Base-by-base conservation (phyloP, 78 protist genomes). In the Dictyostelium capitatum region DNA sequence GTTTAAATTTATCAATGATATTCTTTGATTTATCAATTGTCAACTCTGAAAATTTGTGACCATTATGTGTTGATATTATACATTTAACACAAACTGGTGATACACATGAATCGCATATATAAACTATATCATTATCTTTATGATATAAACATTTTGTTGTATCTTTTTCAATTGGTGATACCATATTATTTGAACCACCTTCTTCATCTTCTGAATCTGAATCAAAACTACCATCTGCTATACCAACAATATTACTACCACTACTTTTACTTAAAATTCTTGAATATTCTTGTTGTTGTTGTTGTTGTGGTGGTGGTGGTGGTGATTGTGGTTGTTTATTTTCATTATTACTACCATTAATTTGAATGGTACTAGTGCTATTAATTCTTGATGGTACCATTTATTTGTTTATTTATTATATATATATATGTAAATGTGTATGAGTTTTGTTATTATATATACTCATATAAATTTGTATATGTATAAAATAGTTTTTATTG, bases 381-480 rank as follows among this genome's bases (percentile, higher is more conserved):
- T 20, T 56, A 23, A 57, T 57, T 57, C 67, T 57, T 57, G 67
- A 57, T 20, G 67, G 67, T 23, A 57, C 67, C 67, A 57, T 57
- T 57, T 57, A 20, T 56, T 17, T 56, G 2, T 19, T 53, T 56
- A 4, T 56, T 56, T 56, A 56, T 20, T 56, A 37, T 37, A n/a
- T 37, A 37, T 37, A 2, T 37, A 37, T 37, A 37, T 37, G 43
- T 37, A 37, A 37, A 37, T 37, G 43, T 37, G 43, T 37, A 2
- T 3, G 43, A 37, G 43, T 37, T 3, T 37, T 1, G 2, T 37
- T 37, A 37, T n/a, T n/a, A 37, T 2, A 37, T 37, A 37, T 37
- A 37, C 43, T 37, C 43, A 37, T 37, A 37, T 37, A 37, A 37
- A 37, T 37, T 37, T 37, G 43, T 37, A 37, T 37, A 37, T 37